Conservation (phyloP, 495 filamentous ascomycete species). For the Margaritispora aquatica region DNA sequence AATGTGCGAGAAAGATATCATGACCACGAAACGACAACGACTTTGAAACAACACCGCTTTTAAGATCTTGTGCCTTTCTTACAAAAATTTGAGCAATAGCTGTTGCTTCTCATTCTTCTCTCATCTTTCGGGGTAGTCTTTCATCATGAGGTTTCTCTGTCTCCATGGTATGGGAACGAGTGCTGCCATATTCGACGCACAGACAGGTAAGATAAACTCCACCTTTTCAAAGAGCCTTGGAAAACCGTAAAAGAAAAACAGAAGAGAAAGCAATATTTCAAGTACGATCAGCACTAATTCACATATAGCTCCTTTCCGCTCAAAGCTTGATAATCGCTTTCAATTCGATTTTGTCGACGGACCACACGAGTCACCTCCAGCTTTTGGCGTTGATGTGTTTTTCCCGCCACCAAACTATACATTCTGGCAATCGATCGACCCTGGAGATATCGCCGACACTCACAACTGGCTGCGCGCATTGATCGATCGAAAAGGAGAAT, state of each 20-base stretch:
- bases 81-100: too few relatives aligned
- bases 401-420: slow-evolving; percentile 43
- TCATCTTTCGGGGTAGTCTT: too few relatives aligned
- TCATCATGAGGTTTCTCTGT: slow-evolving; percentile 51
- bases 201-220: slow-evolving; percentile 41
- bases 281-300: neutral
- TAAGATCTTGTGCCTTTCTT: too few relatives aligned
- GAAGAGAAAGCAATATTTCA: too few relatives aligned
- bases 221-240: neutral
- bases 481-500: slow-evolving; percentile 46
- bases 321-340: slow-evolving; percentile 23
- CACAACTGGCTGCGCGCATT: slow-evolving; percentile 41
- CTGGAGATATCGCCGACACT: slow-evolving; percentile 32
- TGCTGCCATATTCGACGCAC: slow-evolving; percentile 47
- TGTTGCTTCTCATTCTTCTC: too few relatives aligned
- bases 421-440: slow-evolving; percentile 36
- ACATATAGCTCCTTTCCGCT: slow-evolving; percentile 25
- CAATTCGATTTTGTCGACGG: slow-evolving; percentile 54
- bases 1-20: too few relatives aligned
- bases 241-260: too few relatives aligned
- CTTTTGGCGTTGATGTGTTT: slow-evolving; percentile 48
- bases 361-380: slow-evolving; percentile 35
- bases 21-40: too few relatives aligned
- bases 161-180: slow-evolving; percentile 59
- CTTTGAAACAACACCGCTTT: too few relatives aligned